Base-by-base conservation (phyloP, 2,329 filamentous ascomycete genomes). In the Hypoxylon sp. region DNA sequence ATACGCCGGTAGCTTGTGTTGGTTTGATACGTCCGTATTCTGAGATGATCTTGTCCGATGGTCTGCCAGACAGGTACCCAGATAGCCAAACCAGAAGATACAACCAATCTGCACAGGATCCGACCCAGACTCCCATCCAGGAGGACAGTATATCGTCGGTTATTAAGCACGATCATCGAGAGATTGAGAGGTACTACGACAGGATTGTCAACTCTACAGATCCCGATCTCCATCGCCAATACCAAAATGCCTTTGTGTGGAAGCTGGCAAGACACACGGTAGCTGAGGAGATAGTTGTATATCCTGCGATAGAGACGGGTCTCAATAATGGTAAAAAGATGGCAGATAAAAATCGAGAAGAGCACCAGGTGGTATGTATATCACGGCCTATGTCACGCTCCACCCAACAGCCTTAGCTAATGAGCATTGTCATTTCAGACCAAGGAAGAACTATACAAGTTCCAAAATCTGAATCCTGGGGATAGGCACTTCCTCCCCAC, bases 201-300 rank as follows among this genome's bases (percentile, higher is more conserved):
- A 79, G 80, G 14, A 78, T 86, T 36, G 67, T 82, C 63, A 77
- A 79, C 43, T 76, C 81, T 4, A 73, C 71, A 14, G 80, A 85
- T 55, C 70, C 73, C 32, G 83, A 85, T 32, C 78, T 82, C 25
- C 79, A 82, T 59, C 77, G 76, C 5, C 79, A 81, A 11, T 85
- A 78, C 64, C 81, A 83, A 61, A 86, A 87, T 60, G 80, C 84
- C 63, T 84, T 87, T 66, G 82, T 80, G 13, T 86, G 85, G 85
- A 83, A 85, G 64, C 77, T 87, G 0, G 82, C 84, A 25, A 82
- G 84, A 9, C 84, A 87, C 72, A 80, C 82, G 0, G 79, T 86
- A 55, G 83, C 81, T 7, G 84, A 87, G 65, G 85, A 87, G 68
- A 73, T 86, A 3, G 70, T 85, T 7, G 77, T 85, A 5, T 84